Percentiles rank a stretch among this genome's conserved stretches.
Conservation (phyloP, 2,329 filamentous ascomycete species). For the Sporothrix pallida region DNA sequence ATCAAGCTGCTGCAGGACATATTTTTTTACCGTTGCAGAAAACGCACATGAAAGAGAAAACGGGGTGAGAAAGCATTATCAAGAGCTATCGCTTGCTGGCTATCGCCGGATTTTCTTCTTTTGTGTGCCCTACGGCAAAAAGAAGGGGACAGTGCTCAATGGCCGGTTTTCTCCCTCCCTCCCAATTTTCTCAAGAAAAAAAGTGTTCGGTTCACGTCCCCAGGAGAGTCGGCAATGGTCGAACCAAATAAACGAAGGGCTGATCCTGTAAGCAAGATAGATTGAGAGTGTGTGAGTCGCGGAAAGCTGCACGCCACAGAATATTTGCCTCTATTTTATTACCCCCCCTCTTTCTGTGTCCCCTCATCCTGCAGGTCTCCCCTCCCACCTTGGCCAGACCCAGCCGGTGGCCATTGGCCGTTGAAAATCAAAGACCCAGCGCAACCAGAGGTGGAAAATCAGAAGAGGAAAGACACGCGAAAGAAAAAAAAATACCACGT, state of each 20-base stretch:
- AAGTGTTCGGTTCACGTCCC: not conserved
- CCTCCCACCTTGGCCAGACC: constrained; percentile 14
- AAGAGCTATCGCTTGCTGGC: not conserved
- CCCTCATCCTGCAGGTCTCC: constrained; percentile 25
- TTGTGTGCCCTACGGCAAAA: constrained; percentile 21
- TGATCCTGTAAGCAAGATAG: constrained; percentile 26
- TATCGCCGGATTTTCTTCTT: not conserved
- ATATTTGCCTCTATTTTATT: not conserved
- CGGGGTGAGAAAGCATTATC: not conserved
- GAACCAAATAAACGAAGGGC: constrained; percentile 25
- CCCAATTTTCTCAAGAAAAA: not conserved
- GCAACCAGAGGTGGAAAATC: not conserved
- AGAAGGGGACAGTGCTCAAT: not conserved
- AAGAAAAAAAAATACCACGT: not conserved
- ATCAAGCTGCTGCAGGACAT: not conserved
- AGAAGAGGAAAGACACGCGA: not conserved
- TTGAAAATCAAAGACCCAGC: not conserved
- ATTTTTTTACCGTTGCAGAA: constrained; percentile 1
- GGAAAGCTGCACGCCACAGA: constrained; percentile 18
- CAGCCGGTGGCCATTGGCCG: constrained; percentile 3
- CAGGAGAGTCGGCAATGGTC: constrained; percentile 4
- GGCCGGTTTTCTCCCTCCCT: not conserved
- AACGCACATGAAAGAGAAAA: not conserved
- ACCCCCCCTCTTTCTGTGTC: constrained; percentile 28
- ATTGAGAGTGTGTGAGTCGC: constrained; percentile 12